A percentile compares a stretch with the other conserved stretches of the same genome.
Evolutionary conservation across 495 filamentous ascomycete species (phyloP).

Genomic region (Choiromyces venosus): DNA sequence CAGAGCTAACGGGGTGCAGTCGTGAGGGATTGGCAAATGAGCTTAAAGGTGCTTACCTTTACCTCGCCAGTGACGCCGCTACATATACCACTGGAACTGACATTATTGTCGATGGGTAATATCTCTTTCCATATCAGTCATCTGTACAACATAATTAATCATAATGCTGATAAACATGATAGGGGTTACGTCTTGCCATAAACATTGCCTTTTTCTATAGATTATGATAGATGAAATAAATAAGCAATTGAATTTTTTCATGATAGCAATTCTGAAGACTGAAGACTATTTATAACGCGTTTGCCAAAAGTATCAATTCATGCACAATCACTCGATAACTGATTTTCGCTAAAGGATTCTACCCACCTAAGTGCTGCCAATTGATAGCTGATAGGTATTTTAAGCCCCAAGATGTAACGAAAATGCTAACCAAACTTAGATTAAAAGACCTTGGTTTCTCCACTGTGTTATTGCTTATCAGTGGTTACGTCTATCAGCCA

Average conservation of each 20-base stretch:
- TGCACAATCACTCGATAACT: background rate
- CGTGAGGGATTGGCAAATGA: conserved; percentile 67
- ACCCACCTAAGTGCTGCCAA: no score
- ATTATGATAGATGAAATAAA: background rate
- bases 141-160: background rate
- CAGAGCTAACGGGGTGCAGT: conserved; percentile 41
- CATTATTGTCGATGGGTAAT: conserved; percentile 65
- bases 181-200: background rate
- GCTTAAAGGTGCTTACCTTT: conserved; percentile 85
- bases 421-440: no score
- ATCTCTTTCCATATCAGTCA: background rate
- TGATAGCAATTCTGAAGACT: background rate
- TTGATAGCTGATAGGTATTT: no score
- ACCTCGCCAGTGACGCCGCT: conserved; percentile 74
- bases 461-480: no score
- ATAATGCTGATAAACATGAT: background rate
- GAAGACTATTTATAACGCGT: background rate
- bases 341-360: no score
- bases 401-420: no score
- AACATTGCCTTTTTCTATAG: background rate
- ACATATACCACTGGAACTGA: conserved; percentile 81
- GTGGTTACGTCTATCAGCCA: no score
- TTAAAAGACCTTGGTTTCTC: no score
- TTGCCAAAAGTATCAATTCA: background rate
- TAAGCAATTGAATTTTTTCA: background rate